phyloP scores from a whole-genome alignment of 2,329 filamentous ascomycete species.

The Cladosporium sp. region DNA sequence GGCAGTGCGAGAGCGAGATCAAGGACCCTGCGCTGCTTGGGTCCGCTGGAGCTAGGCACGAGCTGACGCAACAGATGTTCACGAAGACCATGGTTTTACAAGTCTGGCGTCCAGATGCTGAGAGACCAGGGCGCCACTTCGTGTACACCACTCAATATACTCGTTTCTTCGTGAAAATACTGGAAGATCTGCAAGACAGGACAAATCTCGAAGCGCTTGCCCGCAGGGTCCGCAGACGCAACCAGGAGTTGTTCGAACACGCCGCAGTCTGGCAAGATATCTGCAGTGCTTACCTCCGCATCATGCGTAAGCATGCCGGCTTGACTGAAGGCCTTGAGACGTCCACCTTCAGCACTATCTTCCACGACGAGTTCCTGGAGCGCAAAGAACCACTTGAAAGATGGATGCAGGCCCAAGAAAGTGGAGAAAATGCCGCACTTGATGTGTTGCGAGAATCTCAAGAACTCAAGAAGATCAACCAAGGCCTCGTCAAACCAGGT shows the following conservation, averaged over 20 bases:
- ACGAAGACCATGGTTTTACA: constrained; percentile 94
- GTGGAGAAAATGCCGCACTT: constrained; percentile 46
- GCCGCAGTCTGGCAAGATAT: constrained; percentile 59
- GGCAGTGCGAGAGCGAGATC: constrained; percentile 5
- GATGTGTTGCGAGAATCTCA: constrained; percentile 63
- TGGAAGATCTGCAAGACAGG: constrained; percentile 72
- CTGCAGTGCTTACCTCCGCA: constrained; percentile 54
- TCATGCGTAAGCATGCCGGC: constrained; percentile 53
- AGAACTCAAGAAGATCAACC: constrained; percentile 76
- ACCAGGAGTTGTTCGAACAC: constrained; percentile 67
- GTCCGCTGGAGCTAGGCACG: constrained; percentile 64
- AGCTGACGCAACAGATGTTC: constrained; percentile 79
- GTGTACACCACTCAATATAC: constrained; percentile 88
- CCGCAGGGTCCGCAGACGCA: constrained; percentile 74
- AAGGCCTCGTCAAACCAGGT: constrained; percentile 76
- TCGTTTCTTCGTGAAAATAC: constrained; percentile 70
- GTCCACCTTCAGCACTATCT: constrained; percentile 58
- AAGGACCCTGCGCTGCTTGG: constrained; percentile 2
- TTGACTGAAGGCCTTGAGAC: constrained; percentile 62
- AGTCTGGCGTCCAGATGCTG: constrained; percentile 90
- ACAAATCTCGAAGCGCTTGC: constrained; percentile 72
- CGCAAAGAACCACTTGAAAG: constrained; percentile 57
- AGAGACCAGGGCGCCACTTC: constrained; percentile 79
- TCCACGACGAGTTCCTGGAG: constrained; percentile 60
- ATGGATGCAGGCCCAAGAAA: constrained; percentile 51